Conservation (phyloP, 2,329 filamentous ascomycete species). For the Claviceps pazoutovae region DNA sequence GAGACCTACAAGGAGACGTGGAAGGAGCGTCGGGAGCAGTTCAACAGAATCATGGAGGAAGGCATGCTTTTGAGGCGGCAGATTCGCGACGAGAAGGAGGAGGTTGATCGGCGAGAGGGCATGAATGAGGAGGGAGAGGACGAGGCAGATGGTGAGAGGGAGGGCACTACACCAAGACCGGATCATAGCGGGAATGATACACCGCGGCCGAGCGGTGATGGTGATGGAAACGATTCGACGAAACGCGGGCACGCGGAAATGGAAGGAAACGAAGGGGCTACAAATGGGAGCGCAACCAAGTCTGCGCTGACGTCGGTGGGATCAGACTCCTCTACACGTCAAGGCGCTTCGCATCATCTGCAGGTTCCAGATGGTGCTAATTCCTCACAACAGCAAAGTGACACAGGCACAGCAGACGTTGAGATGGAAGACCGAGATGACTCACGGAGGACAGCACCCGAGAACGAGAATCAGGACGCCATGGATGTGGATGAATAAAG, state of each 20-base stretch:
- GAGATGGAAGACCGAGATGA: conserved; percentile 39
- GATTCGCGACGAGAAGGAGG: conserved; percentile 91
- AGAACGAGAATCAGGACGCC: conserved; percentile 25
- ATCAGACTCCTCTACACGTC: conserved; percentile 2
- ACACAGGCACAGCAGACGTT: conserved; percentile 34
- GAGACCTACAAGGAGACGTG: conserved; percentile 69
- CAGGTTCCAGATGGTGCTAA: conserved; percentile 5
- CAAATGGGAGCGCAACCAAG: conserved; percentile 9
- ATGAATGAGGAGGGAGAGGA: conserved; percentile 59
- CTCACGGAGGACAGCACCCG: conserved; percentile 12
- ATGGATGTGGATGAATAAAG: conserved; percentile 48
- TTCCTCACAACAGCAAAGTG: conserved; percentile 13
- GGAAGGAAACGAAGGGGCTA: conserved; percentile 9
- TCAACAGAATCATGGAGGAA: conserved; percentile 79
- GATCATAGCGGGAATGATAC: conserved; percentile 38
- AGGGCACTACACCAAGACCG: conserved; percentile 35
- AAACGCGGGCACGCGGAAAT: conserved; percentile 17
- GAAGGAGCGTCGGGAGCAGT: conserved; percentile 73
- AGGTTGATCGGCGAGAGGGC: conserved; percentile 75
- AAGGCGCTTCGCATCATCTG: conserved; percentile 3
- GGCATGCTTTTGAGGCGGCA: conserved; percentile 72
- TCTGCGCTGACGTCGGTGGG: conserved; percentile 1
- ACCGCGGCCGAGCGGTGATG: conserved; percentile 34
- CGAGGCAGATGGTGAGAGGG: conserved; percentile 31
- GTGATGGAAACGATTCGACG: conserved; percentile 14